Evolutionary conservation across 106 monocot species (phyloP).

Genomic region (Xerophyta viscosa): DNA sequence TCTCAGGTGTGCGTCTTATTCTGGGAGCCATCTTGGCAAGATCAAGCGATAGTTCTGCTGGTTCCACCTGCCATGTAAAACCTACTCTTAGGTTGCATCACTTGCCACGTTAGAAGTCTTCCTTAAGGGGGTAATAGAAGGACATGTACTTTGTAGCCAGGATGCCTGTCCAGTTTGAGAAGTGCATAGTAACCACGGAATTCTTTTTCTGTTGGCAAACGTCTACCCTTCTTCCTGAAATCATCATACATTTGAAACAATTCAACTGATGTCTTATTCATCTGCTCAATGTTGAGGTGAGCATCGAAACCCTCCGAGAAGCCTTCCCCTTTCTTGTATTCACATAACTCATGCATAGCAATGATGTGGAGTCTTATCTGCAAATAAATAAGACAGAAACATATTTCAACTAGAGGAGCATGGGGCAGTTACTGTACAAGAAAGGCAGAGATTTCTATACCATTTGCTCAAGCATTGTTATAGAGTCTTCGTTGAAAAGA

Average conservation of each 20-base stretch:
- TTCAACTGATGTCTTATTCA: slow-evolving; percentile 98
- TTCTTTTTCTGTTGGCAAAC: slow-evolving; percentile 70
- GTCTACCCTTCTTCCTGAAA: slow-evolving; percentile 61
- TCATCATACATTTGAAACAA: slow-evolving; percentile 99
- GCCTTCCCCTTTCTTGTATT: slow-evolving; percentile 90
- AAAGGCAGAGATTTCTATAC: slow-evolving; percentile 24
- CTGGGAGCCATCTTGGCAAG: slow-evolving; percentile 91
- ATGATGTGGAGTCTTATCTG: slow-evolving; percentile 96
- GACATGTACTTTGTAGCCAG: slow-evolving; percentile 76
- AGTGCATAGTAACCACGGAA: slow-evolving; percentile 98
- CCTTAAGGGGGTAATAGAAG: no score
- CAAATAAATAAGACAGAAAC: no score
- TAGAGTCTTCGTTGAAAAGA: slow-evolving; percentile 73
- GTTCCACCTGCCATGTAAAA: slow-evolving; percentile 66
- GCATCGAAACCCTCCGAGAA: slow-evolving; percentile 98
- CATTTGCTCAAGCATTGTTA: slow-evolving; percentile 97
- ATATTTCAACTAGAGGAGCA: neutral
- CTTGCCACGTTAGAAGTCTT: no score
- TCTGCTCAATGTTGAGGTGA: slow-evolving; percentile 98
- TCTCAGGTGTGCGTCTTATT: slow-evolving; percentile 62
- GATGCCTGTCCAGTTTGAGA: slow-evolving; percentile 92
- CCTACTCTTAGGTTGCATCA: neutral
- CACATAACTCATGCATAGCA: slow-evolving; percentile 96
- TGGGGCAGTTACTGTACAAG: neutral
- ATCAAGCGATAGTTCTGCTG: slow-evolving; percentile 93